A percentile compares a stretch with the other conserved stretches of the same genome.
These are phyloP conservation scores for Trametes versicolor DNA, from an alignment of 1,284 basidiomycete genomes.

Conservation along the genomic window DNA sequence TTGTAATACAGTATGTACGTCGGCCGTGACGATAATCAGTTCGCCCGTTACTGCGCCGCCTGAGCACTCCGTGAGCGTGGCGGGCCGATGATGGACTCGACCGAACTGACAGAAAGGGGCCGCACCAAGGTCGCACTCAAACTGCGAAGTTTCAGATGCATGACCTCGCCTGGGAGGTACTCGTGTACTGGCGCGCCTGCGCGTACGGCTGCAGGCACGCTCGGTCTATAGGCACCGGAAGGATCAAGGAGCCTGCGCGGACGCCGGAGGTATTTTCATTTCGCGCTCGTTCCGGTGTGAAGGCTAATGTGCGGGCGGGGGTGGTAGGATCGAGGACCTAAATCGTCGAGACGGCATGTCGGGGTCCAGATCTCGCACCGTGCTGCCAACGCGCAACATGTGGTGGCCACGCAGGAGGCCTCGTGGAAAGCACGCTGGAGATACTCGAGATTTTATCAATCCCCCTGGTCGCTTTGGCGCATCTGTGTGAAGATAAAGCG, in stretches of 20 bases:
- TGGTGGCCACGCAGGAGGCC: slow-evolving; percentile 39
- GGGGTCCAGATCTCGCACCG: slow-evolving; percentile 37
- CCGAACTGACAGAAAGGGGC: slow-evolving; percentile 24
- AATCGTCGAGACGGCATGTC: slow-evolving; percentile 31
- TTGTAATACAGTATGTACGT: slow-evolving; percentile 32
- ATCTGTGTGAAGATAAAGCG: slow-evolving; percentile 34
- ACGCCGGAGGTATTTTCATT: slow-evolving; percentile 31
- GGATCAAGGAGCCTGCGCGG: slow-evolving; percentile 30
- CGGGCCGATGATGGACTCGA: slow-evolving; percentile 12
- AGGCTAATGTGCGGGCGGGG: slow-evolving; percentile 33
- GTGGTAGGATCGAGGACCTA: slow-evolving; percentile 26
- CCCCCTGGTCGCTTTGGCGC: slow-evolving; percentile 26
- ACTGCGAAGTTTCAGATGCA: slow-evolving; percentile 34
- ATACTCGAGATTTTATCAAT: slow-evolving; percentile 36
- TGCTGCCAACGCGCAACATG: slow-evolving; percentile 35
- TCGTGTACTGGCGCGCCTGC: slow-evolving; percentile 18
- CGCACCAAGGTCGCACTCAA: slow-evolving; percentile 2
- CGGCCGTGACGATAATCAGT: slow-evolving; percentile 29
- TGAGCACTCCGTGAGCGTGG: slow-evolving; percentile 24
- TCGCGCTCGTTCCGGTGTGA: slow-evolving; percentile 30
- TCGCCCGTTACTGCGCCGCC: slow-evolving; percentile 10
- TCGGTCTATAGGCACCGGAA: slow-evolving; percentile 25
- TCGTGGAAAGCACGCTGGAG: slow-evolving; percentile 40
- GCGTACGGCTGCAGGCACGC: slow-evolving; percentile 4
- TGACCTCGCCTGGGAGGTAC: slow-evolving; percentile 25